Evolutionary conservation across 2,329 filamentous ascomycete species (phyloP).

Genomic region (Dactylellina drechsleri): DNA sequence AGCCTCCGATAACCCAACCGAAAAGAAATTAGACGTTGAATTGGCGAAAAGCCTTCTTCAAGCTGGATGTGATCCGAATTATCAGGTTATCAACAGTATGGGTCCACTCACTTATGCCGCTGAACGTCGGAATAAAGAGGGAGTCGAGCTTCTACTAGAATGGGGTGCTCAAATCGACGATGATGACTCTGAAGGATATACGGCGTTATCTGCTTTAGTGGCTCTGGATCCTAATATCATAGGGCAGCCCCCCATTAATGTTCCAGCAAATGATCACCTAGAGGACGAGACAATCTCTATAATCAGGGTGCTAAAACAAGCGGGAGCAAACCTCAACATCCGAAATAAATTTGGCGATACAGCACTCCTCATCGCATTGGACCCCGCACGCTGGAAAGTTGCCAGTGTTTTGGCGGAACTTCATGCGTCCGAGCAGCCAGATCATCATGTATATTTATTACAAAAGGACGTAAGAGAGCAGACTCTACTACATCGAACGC

Average conservation of each 20-base stretch:
- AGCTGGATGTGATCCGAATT: constrained; percentile 34
- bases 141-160: constrained; percentile 28
- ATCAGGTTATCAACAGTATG: constrained; percentile 18
- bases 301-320: constrained; percentile 14
- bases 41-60: constrained; percentile 19
- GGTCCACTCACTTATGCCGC: constrained; percentile 13
- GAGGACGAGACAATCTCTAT: not conserved
- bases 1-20: too few relatives aligned
- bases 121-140: not conserved
- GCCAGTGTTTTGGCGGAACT: constrained; percentile 14
- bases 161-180: constrained; percentile 27
- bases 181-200: constrained; percentile 20
- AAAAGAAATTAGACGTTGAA: not conserved
- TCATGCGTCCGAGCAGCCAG: constrained; percentile 13
- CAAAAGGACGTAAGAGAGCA: constrained; percentile 23
- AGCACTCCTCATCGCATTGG: constrained; percentile 9
- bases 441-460: constrained; percentile 13
- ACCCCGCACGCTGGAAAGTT: not conserved
- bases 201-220: constrained; percentile 6
- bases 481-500: constrained; percentile 8
- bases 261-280: too few relatives aligned
- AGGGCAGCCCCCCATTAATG: not conserved
- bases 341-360: constrained; percentile 28
- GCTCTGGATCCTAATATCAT: too few relatives aligned
- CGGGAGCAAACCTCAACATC: constrained; percentile 22